Base-by-base conservation (phyloP, 2,329 filamentous ascomycete genomes). In the Seiridium unicorne region DNA sequence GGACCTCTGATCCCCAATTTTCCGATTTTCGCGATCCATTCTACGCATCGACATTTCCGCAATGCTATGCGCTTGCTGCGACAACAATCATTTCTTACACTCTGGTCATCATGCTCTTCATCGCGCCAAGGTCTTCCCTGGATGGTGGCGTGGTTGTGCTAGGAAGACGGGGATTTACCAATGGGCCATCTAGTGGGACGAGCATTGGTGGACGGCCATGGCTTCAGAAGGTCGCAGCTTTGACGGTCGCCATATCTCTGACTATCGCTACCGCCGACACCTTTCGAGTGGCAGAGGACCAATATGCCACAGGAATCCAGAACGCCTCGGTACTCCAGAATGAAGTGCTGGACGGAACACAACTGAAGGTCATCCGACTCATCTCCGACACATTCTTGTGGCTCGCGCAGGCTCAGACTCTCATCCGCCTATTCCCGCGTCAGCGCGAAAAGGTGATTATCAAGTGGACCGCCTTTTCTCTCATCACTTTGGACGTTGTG, bases 361-460 rank as follows among this genome's bases (percentile, higher is more conserved):
- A 97, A 73, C 89, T 99, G 65, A 92, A 95, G 66, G 86, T 96
- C 61, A 94, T 96, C 61, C 89, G 93, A 65, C 87, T 98, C 66
- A 92, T 99, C 64, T 98, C 94, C 18, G 93, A 97, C 74, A 93
- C 95, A 1, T 98, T 98, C 73, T 82, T 99, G 36, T 98, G 95
- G 94, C 86, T 99, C 44, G 95, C 95, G 1, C 95, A 99, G 76
- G 94, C 96, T 1, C 95, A 99, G 77, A 99, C 95, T 0, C 78
- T 99, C 60, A 98, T 98, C 67, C 90, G 95, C 57, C 82, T 99
- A 1, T 99, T 99, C 68, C 95, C 95, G 6, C 91, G 95, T 40
- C 94, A 98, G 71, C 91, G 96, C 70, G 95, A 99, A 77, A 98
- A 98, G 77, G 89, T 98, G 57, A 91, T 98, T 66, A 99, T 99